Conservation (phyloP, 805 yeast genomes). For the Lipomyces japonicus region DNA sequence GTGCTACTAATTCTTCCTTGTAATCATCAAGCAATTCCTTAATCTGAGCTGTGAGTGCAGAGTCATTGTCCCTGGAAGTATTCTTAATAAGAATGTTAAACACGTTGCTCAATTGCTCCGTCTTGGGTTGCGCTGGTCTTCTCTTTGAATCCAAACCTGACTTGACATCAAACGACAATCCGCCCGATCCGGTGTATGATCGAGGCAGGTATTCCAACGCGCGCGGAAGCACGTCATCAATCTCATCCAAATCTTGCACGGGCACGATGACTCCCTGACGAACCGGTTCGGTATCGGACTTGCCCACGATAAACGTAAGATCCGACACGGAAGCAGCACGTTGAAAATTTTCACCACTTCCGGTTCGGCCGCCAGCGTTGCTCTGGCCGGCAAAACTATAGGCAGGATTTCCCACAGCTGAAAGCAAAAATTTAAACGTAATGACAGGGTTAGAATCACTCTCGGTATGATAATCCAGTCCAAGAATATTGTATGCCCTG, state of each 20-base stretch:
- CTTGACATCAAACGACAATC: conserved; percentile 46
- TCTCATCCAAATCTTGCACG: conserved; percentile 78
- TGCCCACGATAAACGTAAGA: conserved; percentile 75
- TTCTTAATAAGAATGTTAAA: conserved; percentile 74
- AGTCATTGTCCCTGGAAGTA: conserved; percentile 66
- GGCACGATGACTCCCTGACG: conserved; percentile 85
- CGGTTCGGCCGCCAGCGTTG: conserved; percentile 5
- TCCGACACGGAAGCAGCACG: conserved; percentile 93
- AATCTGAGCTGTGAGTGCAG: conserved; percentile 60
- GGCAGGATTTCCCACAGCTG: conserved; percentile 65
- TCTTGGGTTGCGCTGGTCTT: conserved; percentile 14
- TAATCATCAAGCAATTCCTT: conserved; percentile 61
- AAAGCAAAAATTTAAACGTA: conserved; percentile 86
- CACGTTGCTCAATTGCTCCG: conserved; percentile 58
- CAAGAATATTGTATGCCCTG: conserved; percentile 88
- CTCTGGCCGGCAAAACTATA: conserved; percentile 52
- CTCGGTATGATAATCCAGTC: conserved; percentile 57
- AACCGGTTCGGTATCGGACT: conserved; percentile 56
- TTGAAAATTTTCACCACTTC: conserved; percentile 39
- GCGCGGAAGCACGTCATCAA: conserved; percentile 73
- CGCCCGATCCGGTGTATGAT: conserved; percentile 37
- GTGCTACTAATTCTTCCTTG: conserved; percentile 63
- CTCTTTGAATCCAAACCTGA: conserved; percentile 37
- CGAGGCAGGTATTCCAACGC: conserved; percentile 70
- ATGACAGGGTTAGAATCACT: conserved; percentile 57